phyloP scores from a whole-genome alignment of 176 grass and related monocot genomes.

The Guadua angustifolia region DNA sequence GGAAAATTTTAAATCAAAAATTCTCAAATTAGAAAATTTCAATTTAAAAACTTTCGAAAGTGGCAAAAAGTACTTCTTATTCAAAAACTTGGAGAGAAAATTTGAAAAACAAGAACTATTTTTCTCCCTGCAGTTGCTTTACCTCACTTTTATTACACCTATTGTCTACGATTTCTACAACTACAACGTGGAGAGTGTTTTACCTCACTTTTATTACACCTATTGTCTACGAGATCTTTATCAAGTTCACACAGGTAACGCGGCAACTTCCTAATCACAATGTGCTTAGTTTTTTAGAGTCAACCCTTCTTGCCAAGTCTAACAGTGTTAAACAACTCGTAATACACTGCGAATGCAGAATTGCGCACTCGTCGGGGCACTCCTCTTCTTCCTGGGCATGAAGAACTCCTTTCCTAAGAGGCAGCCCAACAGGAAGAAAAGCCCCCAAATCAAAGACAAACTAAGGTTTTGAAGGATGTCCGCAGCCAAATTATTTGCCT shows the following conservation, averaged over 20 bases:
- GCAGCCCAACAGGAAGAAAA: slow-evolving; percentile 10
- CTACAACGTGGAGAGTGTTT: slow-evolving; percentile 21
- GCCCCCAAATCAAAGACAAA: slow-evolving; percentile 22
- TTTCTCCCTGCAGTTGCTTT: slow-evolving; percentile 35
- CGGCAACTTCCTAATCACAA: neutral
- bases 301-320: neutral
- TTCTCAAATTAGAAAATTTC: too few species aligned
- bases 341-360: slow-evolving; percentile 14
- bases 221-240: slow-evolving; percentile 2
- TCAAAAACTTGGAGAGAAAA: too few species aligned
- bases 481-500: neutral
- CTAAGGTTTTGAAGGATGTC: neutral
- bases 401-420: slow-evolving; percentile 49
- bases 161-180: slow-evolving; percentile 49
- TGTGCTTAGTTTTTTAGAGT: neutral
- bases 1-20: too few species aligned
- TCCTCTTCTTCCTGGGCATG: slow-evolving; percentile 37
- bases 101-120: too few species aligned
- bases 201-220: too few species aligned
- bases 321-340: neutral
- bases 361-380: slow-evolving; percentile 11
- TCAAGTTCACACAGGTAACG: slow-evolving; percentile 49
- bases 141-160: slow-evolving; percentile 26
- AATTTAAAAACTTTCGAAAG: too few species aligned
- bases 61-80: too few species aligned